phyloP scores from a whole-genome alignment of 192 early-diverging fungal genomes.

The Podila horticola region DNA sequence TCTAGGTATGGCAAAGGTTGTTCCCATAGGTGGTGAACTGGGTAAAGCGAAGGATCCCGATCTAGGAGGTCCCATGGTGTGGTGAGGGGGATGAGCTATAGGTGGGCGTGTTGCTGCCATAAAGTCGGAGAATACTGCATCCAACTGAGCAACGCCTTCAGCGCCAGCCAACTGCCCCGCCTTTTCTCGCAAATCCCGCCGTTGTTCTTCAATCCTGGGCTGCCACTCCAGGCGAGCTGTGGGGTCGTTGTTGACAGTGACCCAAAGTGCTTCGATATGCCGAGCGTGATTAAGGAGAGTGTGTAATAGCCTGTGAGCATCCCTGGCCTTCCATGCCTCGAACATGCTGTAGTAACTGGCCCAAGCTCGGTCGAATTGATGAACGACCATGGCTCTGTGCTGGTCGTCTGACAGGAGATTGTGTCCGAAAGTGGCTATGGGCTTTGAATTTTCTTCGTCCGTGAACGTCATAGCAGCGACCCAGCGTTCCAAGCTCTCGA shows the following conservation, averaged over 20 bases:
- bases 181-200: slow-evolving; percentile 50
- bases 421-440: not conserved
- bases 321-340: slow-evolving; percentile 76
- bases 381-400: not conserved
- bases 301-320: slow-evolving; percentile 69
- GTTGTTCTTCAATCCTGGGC: slow-evolving; percentile 70
- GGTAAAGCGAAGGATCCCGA: not conserved
- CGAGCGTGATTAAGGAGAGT: slow-evolving; percentile 73
- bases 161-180: slow-evolving; percentile 32
- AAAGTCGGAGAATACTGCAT: slow-evolving; percentile 31
- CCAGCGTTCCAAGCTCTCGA: slow-evolving; percentile 32
- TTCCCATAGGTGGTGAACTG: not conserved
- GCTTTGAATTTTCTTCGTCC: not conserved
- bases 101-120: not conserved
- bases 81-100: not conserved
- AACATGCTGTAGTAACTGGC: slow-evolving; percentile 70
- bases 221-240: slow-evolving; percentile 65
- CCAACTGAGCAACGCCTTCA: slow-evolving; percentile 13
- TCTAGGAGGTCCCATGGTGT: not conserved
- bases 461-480: not conserved
- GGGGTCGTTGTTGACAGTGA: slow-evolving; percentile 62
- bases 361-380: slow-evolving; percentile 64
- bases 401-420: not conserved
- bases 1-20: not conserved
- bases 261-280: slow-evolving; percentile 74